Evolutionary conservation across 305 asterid species (phyloP), one percentile per base, ranked within the genome.

Genomic region (Solanum hybrid): DNA sequence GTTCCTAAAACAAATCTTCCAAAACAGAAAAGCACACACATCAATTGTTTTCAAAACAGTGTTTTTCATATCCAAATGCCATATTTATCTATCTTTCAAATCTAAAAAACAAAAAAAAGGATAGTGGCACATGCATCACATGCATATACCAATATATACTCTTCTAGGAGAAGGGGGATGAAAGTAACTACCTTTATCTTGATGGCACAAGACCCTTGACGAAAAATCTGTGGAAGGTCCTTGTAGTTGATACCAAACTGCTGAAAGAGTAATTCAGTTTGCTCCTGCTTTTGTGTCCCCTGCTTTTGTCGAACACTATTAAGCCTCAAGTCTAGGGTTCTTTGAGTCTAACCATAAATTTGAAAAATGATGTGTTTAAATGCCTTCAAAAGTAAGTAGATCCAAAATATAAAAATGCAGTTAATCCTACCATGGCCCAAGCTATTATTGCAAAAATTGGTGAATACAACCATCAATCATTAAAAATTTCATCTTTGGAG

Each of bases 171-270:
- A 84, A 87, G 66, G 10, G n/a, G 40, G 71, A 80, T 78, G 86
- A 85, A 89, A 72, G 64, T 26, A 81, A 69, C 45, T 89, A 96
- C 98, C 95, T 96, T 94, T 88, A 91, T 93, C 93, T 94, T 94
- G 88, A 96, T 88, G 89, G 90, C 93, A 90, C 98, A 96, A 88
- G 98, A 95, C 75, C 99, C 98, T 92, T 97, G 99, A 91, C 98
- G 98, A 92, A 95, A 94, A 37, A 95, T 94, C 86, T 88, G 93
- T 3, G 95, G 95, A 79, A 96, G 93, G 86, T 94, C 93, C 60
- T 93, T 94, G 87, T 82, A 82, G 40, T 82, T 45, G 38, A 82
- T 92, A 89, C 93, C 94, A 91, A 95, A 97, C 86, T 86, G 77
- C 80, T 94, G 95, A 92, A 88, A 97, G 86, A 96, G 98, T 90